A percentile compares a stretch with the other conserved stretches of the same genome.
These are phyloP conservation scores for Vitis rotundifolia DNA, from an alignment of 164 flowering plant species.

Conservation along the genomic window DNA sequence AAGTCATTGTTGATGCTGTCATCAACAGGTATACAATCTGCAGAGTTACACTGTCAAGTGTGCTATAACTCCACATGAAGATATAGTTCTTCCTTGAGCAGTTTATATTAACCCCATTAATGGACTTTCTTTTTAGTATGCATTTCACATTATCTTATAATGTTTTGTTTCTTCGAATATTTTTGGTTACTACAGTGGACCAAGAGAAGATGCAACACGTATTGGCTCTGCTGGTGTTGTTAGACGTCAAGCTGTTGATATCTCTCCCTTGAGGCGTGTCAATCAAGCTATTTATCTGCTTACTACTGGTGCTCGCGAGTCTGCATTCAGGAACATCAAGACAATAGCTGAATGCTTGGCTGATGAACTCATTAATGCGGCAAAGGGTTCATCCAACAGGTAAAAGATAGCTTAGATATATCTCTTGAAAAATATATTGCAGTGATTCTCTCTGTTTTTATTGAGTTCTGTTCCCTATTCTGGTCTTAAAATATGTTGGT, in stretches of 20 bases:
- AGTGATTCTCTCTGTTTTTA: too few relatives aligned
- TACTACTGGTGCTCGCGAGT: slow-evolving; percentile 53
- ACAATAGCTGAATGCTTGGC: slow-evolving; percentile 46
- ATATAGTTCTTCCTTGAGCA: too few relatives aligned
- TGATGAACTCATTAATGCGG: slow-evolving; percentile 46
- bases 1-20: slow-evolving; percentile 53
- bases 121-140: too few relatives aligned
- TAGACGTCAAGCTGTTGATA: slow-evolving; percentile 51
- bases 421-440: background rate
- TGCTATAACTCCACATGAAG: too few relatives aligned
- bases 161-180: background rate
- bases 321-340: slow-evolving; percentile 49
- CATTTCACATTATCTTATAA: too few relatives aligned
- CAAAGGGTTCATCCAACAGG: slow-evolving; percentile 58
- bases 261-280: slow-evolving; percentile 51
- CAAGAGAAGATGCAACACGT: slow-evolving; percentile 55
- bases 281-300: slow-evolving; percentile 54
- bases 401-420: background rate
- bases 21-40: slow-evolving; percentile 38
- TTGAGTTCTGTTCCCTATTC: too few relatives aligned
- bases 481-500: background rate
- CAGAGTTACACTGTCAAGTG: too few relatives aligned
- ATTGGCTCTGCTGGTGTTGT: slow-evolving; percentile 58
- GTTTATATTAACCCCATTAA: too few relatives aligned
- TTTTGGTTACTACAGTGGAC: slow-evolving; percentile 33